Evolutionary conservation across 352 stramenopile genomes (phyloP), one percentile per base, ranked within the genome.

Genomic region (Thraustochytrium sp.): DNA sequence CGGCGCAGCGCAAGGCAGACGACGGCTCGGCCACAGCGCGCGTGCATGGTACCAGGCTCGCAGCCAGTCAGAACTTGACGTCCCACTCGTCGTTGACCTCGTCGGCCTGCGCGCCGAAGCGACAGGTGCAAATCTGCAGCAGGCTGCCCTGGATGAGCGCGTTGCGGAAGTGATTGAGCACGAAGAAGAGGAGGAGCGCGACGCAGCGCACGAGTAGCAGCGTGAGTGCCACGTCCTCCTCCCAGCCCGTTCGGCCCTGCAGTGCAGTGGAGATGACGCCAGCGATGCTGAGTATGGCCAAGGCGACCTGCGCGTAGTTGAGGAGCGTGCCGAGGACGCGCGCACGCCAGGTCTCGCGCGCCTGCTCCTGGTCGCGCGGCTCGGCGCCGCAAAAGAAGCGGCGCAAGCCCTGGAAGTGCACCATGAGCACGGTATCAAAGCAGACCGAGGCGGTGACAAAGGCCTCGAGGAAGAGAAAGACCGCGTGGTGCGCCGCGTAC

Each of bases 1-100:
- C n/a, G n/a, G n/a, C n/a, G n/a, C n/a, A n/a, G n/a, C n/a, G n/a
- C n/a, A n/a, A n/a, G n/a, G n/a, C n/a, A n/a, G n/a, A n/a, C n/a
- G n/a, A n/a, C n/a, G n/a, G n/a, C n/a, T n/a, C n/a, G n/a, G 46
- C 46, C 46, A 21, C 46, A 53, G n/a, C n/a, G n/a, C n/a, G n/a
- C n/a, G n/a, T n/a, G n/a, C n/a, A n/a, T n/a, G n/a, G n/a, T n/a
- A n/a, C n/a, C n/a, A n/a, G n/a, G n/a, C n/a, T n/a, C n/a, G n/a
- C n/a, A n/a, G n/a, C n/a, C n/a, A n/a, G n/a, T 75, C 4, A 75
- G n/a, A 75, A 75, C 13, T 49, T 53, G 23, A 75, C 63, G 40
- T 75, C 63, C 63, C 63, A 75, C 13, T 75, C 36, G 23, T 44
- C 63, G 9, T 75, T 34, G 36, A 75, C 63, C 8, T 36, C 26